A percentile compares a stretch with the other conserved stretches of the same genome.
Conservation (phyloP, 805 yeast genomes). For the Debaryomyces castellii region DNA sequence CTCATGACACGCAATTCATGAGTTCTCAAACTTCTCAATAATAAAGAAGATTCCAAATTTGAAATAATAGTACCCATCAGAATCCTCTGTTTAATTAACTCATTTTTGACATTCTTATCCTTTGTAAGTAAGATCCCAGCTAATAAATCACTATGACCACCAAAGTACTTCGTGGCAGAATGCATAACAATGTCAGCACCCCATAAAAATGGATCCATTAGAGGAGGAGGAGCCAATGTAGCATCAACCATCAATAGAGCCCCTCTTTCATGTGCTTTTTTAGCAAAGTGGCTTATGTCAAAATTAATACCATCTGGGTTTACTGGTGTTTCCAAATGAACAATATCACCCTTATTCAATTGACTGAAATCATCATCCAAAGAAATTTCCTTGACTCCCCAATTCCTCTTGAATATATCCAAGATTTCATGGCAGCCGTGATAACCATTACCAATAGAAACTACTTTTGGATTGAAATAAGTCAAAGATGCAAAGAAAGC, state of each 20-base stretch:
- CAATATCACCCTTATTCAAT: conserved; percentile 65
- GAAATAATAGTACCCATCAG: conserved; percentile 78
- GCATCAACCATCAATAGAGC: conserved; percentile 78
- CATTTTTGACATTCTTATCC: conserved; percentile 42
- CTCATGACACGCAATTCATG: conserved; percentile 66
- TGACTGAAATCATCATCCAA: conserved; percentile 44
- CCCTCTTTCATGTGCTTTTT: conserved; percentile 73
- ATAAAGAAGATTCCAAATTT: conserved; percentile 70
- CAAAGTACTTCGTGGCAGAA: conserved; percentile 90
- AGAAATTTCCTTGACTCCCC: conserved; percentile 51
- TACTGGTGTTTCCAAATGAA: conserved; percentile 85
- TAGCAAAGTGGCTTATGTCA: conserved; percentile 63
- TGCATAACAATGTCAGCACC: conserved; percentile 92
- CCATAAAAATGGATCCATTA: conserved; percentile 74
- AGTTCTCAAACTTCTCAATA: conserved; percentile 80
- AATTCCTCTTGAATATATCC: conserved; percentile 58
- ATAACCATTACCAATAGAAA: conserved; percentile 78
- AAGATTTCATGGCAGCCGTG: conserved; percentile 82
- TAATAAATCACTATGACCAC: conserved; percentile 89
- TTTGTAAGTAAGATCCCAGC: conserved; percentile 81
- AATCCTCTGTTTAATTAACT: conserved; percentile 61
- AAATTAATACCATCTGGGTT: conserved; percentile 75
- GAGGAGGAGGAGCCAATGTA: conserved; percentile 95
- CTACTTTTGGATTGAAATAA: conserved; percentile 66
- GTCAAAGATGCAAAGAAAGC: conserved; percentile 79